These are phyloP conservation scores for Diutina neorugosa DNA, from an alignment of 1,139 yeast species.

Conservation along the genomic window DNA sequence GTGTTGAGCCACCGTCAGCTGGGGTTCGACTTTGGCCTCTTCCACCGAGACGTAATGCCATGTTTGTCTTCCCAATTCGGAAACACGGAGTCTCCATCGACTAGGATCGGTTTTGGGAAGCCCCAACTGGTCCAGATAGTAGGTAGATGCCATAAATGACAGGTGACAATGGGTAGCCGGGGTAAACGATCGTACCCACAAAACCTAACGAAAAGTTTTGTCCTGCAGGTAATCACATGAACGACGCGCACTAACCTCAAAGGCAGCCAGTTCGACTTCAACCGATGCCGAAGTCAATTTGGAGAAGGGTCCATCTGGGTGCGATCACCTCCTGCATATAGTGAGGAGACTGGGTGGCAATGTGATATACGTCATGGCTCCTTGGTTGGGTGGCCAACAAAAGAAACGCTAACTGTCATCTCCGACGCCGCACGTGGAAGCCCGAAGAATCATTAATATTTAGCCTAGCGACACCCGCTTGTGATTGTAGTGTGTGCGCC, in stretches of 20 bases:
- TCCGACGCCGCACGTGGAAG: background rate
- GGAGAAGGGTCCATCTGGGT: too few relatives aligned
- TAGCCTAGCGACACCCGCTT: background rate
- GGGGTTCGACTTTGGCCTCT: constrained; percentile 30
- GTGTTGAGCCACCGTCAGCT: constrained; percentile 11
- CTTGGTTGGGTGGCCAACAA: background rate
- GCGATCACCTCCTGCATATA: background rate
- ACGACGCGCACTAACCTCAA: too few relatives aligned
- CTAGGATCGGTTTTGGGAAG: constrained; percentile 55
- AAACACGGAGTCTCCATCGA: constrained; percentile 67
- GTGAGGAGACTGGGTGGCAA: background rate
- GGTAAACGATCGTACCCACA: background rate
- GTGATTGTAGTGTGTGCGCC: background rate
- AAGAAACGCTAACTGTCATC: background rate
- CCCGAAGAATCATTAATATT: background rate
- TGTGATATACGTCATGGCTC: background rate
- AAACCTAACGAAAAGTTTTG: background rate
- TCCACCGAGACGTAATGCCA: constrained; percentile 60
- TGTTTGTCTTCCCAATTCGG: constrained; percentile 61
- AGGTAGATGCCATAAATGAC: constrained; percentile 5
- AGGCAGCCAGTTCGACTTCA: background rate
- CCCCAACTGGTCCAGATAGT: constrained; percentile 52
- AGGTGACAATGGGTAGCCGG: background rate
- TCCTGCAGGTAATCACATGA: background rate
- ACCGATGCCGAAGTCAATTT: too few relatives aligned